Conservation (phyloP, 148 eudicot species). For the Polygonum maritimum region DNA sequence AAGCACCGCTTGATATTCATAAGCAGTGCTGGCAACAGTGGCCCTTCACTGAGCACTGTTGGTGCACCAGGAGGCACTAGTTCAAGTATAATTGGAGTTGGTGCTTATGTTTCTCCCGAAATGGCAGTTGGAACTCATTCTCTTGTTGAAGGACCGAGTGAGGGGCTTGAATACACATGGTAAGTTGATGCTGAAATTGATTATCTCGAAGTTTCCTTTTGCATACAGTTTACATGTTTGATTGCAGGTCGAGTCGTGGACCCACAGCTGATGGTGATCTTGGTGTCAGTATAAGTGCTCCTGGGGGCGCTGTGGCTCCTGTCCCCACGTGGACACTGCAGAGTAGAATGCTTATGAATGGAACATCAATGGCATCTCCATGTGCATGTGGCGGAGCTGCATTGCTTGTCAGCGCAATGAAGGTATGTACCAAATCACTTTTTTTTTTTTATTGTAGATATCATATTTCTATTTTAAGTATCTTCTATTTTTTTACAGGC, state of each 20-base stretch:
- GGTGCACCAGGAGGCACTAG: slow-evolving; percentile 99
- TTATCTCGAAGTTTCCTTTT: too few relatives aligned
- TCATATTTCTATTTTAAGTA: not conserved
- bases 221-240: not conserved
- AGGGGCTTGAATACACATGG: slow-evolving; percentile 98
- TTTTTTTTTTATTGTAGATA: slow-evolving; percentile 7
- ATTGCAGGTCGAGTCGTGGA: slow-evolving; percentile 97
- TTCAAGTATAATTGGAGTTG: slow-evolving; percentile 93
- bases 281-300: slow-evolving; percentile 90
- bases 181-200: slow-evolving; percentile 16
- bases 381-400: slow-evolving; percentile 97
- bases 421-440: slow-evolving; percentile 40
- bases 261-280: slow-evolving; percentile 96
- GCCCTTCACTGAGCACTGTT: slow-evolving; percentile 92
- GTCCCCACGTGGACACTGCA: slow-evolving; percentile 99
- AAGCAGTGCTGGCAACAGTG: slow-evolving; percentile 96
- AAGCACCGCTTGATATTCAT: slow-evolving; percentile 76
- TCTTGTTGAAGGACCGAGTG: slow-evolving; percentile 75
- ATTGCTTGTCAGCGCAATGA: slow-evolving; percentile 85
- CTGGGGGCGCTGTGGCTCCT: slow-evolving; percentile 99
- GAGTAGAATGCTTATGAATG: slow-evolving; percentile 94
- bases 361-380: slow-evolving; percentile 99
- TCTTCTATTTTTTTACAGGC: slow-evolving; percentile 41
- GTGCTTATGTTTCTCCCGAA: slow-evolving; percentile 98
- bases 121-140: slow-evolving; percentile 97